Base-by-base conservation (phyloP, 495 filamentous ascomycete species). In the Neurospora sp. region DNA sequence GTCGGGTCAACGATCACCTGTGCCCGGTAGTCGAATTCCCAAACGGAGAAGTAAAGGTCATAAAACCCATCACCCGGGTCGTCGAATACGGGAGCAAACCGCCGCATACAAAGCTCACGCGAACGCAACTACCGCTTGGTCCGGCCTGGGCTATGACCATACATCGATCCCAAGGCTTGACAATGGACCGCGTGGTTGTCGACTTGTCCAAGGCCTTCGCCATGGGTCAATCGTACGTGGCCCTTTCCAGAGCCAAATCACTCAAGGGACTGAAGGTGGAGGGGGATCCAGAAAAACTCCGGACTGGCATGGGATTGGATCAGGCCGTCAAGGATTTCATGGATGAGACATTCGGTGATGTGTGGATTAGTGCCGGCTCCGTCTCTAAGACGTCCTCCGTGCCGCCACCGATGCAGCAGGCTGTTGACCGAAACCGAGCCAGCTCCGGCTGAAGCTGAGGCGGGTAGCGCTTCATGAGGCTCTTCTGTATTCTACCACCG, bases 131-230 rank as follows among this genome's bases (percentile, higher is more conserved):
- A 77, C 92, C 95, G 4, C 85, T 99, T 16, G 94, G 96, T 35
- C 85, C 97, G 0, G 96, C 94, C 2, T 99, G 96, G 94, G 96
- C 95, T 14, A 82, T 99, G 69, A 94, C 91, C 0, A 97, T 98
- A 71, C 95, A 99, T 85, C 97, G 97, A 83, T 92, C 94, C 3
- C 95, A 99, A 79, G 94, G 94, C 4, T 92, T 98, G 78, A 98
- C 96, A 27, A 86, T 99, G 39, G 92, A 97, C 72, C 87, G 93
- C 2, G 95, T 97, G 7, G 93, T 96, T 73, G 94, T 99, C 12
- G 90, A 98, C 77, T 82, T 99, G 4, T 90, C 91, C 1, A 87
- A 85, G 66, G 92, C 93, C 4, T 99, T 97, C 77, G 94, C 97
- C 78, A 95, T 95, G 78, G 94, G 94, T 0, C 95, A 94, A 78